These are phyloP conservation scores for Triticum aestivum DNA, from an alignment of 176 grass and related monocot genomes.

Conservation along the genomic window IWGSC_CS_RefSeq_v2.1 NC_057801.1:477440432-477440931, in stretches of 20 bases:
- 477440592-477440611: slow-evolving; percentile 84
- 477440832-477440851: neutral
- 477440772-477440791: slow-evolving; percentile 58
- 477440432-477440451: slow-evolving; percentile 61
- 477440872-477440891: neutral
- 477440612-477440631: slow-evolving; percentile 30
- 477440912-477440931: neutral
- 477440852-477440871: neutral
- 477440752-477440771: slow-evolving; percentile 52
- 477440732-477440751: slow-evolving; percentile 14
- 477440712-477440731: neutral
- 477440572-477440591: slow-evolving; percentile 73
- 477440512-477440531: neutral
- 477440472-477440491: slow-evolving; percentile 37
- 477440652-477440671: slow-evolving; percentile 72
- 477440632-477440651: neutral
- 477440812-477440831: neutral
- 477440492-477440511: slow-evolving; percentile 23
- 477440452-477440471: slow-evolving; percentile 49
- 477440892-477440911: too few relatives aligned
- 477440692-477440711: slow-evolving; percentile 2
- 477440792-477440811: slow-evolving; percentile 45
- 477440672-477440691: slow-evolving; percentile 83
- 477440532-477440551: neutral
- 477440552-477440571: slow-evolving; percentile 50